A percentile compares a stretch with the other conserved stretches of the same genome.
Evolutionary conservation across 163 green algal species (phyloP).

Genomic region (Chlamydomonas reinhardtii): DNA sequence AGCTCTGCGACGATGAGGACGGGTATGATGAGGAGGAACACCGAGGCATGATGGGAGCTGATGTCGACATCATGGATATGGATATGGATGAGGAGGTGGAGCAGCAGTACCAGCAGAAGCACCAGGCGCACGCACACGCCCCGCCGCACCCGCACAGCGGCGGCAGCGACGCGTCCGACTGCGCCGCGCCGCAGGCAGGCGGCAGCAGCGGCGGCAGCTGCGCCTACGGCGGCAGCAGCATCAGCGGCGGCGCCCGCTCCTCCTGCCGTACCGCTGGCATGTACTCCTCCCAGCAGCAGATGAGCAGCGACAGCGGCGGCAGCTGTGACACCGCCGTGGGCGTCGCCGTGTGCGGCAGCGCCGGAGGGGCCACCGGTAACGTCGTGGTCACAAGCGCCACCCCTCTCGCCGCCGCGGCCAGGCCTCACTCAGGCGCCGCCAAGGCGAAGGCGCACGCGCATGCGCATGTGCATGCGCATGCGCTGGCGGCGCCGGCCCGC

Average conservation of each 20-base stretch:
- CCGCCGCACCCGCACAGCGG: neutral
- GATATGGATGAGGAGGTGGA: too few relatives aligned
- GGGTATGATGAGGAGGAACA: neutral
- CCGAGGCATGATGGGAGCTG: too few relatives aligned
- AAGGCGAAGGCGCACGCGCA: neutral
- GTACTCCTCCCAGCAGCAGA: neutral
- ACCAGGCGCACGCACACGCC: too few relatives aligned
- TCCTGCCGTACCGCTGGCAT: too few relatives aligned
- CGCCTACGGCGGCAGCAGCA: neutral
- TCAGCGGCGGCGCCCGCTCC: neutral
- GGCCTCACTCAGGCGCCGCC: too few relatives aligned
- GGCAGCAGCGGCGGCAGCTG: neutral
- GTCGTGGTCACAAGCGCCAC: neutral
- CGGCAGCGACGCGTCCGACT: neutral
- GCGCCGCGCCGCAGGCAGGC: too few relatives aligned
- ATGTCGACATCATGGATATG: too few relatives aligned
- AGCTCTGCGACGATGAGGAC: slow-evolving; percentile 2
- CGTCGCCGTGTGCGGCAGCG: neutral
- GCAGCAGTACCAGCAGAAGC: too few relatives aligned
- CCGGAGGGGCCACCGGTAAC: too few relatives aligned
- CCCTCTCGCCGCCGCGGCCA: neutral
- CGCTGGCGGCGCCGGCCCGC: too few relatives aligned
- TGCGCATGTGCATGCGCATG: too few relatives aligned
- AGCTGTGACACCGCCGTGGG: neutral
- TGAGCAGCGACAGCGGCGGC: neutral